Conservation (phyloP, 2,329 filamentous ascomycete genomes). For the Aspergillus pseudoterreus region DNA sequence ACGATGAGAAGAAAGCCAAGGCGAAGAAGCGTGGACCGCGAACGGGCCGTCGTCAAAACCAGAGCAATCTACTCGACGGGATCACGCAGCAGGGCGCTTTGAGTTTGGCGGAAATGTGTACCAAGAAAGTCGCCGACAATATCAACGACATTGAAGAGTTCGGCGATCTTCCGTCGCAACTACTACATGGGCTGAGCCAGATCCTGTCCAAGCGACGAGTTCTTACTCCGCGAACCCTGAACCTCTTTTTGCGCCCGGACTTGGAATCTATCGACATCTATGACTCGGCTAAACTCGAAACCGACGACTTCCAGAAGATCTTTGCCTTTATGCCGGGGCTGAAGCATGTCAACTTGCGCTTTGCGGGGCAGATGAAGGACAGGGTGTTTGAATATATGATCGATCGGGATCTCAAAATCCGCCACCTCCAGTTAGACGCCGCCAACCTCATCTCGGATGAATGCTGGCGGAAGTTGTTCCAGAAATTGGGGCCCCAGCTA, state of each 20-base stretch:
- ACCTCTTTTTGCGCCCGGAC: constrained; percentile 50
- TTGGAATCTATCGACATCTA: constrained; percentile 56
- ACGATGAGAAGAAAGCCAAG: constrained; percentile 58
- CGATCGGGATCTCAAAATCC: constrained; percentile 65
- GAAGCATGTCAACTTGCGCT: constrained; percentile 69
- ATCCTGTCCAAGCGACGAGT: constrained; percentile 63
- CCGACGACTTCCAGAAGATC: constrained; percentile 74
- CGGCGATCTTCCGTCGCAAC: constrained; percentile 56
- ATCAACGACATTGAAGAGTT: constrained; percentile 63
- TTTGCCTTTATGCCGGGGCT: constrained; percentile 71
- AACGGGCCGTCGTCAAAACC: constrained; percentile 67
- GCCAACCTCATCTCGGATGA: constrained; percentile 76
- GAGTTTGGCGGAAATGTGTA: constrained; percentile 53
- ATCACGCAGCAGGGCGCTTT: constrained; percentile 42
- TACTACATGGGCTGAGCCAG: constrained; percentile 58
- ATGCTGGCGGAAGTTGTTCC: constrained; percentile 70
- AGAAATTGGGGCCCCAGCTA: constrained; percentile 61
- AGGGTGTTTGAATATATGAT: constrained; percentile 75
- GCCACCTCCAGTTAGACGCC: constrained; percentile 73
- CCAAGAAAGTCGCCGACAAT: constrained; percentile 61
- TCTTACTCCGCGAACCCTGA: constrained; percentile 46
- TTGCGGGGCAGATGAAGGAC: constrained; percentile 90
- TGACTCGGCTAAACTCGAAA: constrained; percentile 62
- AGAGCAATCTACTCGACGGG: constrained; percentile 83
- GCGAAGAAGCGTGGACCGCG: constrained; percentile 54